A percentile compares a stretch with the other conserved stretches of the same genome.
Conservation (phyloP, 164 flowering plant genomes). For the Magnolia officinalis region DNA sequence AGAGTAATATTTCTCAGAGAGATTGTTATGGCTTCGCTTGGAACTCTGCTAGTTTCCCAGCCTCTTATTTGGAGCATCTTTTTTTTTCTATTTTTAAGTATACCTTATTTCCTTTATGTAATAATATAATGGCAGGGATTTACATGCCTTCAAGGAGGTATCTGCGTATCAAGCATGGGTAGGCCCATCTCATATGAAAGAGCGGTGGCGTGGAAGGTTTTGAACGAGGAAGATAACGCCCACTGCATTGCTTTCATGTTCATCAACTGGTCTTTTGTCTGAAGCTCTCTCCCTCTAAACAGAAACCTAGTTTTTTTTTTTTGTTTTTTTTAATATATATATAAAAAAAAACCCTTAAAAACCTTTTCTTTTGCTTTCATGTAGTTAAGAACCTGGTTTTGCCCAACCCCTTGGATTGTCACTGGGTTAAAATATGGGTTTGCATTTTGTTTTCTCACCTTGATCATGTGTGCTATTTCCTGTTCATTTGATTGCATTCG, state of each 20-base stretch:
- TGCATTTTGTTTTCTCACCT: background rate
- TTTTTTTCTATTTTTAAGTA: too few species aligned
- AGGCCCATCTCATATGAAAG: conserved; percentile 88
- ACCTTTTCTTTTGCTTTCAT: background rate
- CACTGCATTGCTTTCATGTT: conserved; percentile 95
- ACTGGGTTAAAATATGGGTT: background rate
- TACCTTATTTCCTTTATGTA: background rate
- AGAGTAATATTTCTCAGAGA: too few species aligned
- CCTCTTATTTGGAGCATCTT: background rate
- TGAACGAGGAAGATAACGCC: conserved; percentile 78
- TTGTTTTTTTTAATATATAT: too few species aligned
- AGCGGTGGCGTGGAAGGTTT: conserved; percentile 96
- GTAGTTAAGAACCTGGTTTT: background rate
- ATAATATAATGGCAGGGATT: conserved; percentile 53
- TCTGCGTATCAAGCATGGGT: conserved; percentile 97
- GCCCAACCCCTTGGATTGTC: background rate
- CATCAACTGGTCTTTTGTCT: conserved; percentile 95
- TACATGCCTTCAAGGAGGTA: conserved; percentile 79
- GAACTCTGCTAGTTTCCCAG: background rate
- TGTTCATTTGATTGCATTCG: too few species aligned
- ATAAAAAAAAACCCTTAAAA: background rate
- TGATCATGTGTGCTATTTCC: too few species aligned
- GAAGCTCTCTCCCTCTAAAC: conserved; percentile 9
- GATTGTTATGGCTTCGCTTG: too few species aligned
- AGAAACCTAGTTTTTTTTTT: background rate